Conservation (phyloP, 768 basidiomycete species). For the Fistulinella prunicolor region DNA sequence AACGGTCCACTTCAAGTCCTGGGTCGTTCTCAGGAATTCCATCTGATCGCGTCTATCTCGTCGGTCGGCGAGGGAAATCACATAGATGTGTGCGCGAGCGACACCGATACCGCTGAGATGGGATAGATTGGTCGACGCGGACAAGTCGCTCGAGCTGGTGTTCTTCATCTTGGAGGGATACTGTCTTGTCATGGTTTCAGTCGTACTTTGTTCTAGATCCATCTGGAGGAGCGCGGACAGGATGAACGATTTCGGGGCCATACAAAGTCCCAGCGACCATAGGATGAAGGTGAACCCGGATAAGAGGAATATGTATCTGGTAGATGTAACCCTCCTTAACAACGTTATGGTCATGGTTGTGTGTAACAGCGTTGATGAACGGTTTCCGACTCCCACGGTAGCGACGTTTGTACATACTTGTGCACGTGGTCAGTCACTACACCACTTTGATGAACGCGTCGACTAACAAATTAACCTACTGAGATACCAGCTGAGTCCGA, state of each 20-base stretch:
- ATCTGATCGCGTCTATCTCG: slow-evolving; percentile 55
- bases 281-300: slow-evolving; percentile 20
- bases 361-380: too few species aligned
- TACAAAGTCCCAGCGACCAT: slow-evolving; percentile 14
- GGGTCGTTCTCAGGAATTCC: slow-evolving; percentile 47
- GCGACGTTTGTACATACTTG: too few species aligned
- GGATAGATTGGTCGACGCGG: neutral
- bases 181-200: neutral
- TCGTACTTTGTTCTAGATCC: slow-evolving; percentile 11
- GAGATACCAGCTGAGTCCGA: too few species aligned
- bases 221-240: slow-evolving; percentile 15
- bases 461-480: too few species aligned
- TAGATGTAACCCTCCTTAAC: slow-evolving; percentile 11
- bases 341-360: slow-evolving; percentile 8
- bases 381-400: too few species aligned
- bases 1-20: slow-evolving; percentile 54
- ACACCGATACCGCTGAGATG: slow-evolving; percentile 32
- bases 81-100: slow-evolving; percentile 43
- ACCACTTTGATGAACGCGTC: too few species aligned
- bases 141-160: neutral
- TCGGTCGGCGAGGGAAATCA: slow-evolving; percentile 59
- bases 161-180: neutral
- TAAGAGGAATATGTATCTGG: slow-evolving; percentile 22
- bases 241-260: slow-evolving; percentile 10
- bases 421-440: too few species aligned